These are phyloP conservation scores for Hansfordia pulvinata DNA, from an alignment of 2,329 filamentous ascomycete genomes.

Conservation along the genomic window DNA sequence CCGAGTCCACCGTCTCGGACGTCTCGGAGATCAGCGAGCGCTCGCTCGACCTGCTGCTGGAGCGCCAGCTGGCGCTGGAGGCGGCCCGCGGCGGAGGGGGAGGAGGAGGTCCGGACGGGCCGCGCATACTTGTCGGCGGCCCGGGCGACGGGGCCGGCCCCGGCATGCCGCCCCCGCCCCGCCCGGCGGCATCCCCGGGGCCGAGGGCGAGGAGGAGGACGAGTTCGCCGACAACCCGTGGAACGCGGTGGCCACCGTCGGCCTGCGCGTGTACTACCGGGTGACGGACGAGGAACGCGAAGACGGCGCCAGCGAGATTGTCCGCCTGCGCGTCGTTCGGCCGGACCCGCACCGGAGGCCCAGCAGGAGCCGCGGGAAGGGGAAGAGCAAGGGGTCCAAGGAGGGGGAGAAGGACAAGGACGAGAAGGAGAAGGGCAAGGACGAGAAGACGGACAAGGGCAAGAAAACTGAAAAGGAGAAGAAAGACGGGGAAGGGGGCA, in stretches of 20 bases:
- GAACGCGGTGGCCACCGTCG: constrained; percentile 50
- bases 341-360: constrained; percentile 20
- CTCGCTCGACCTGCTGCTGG: constrained; percentile 21
- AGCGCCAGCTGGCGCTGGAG: constrained; percentile 5
- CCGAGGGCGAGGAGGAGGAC: constrained; percentile 33
- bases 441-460: constrained; percentile 15
- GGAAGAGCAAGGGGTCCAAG: constrained; percentile 10
- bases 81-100: constrained; percentile 2
- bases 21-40: constrained; percentile 25
- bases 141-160: constrained; percentile 10
- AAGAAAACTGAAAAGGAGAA: too few relatives aligned
- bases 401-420: constrained; percentile 10
- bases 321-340: constrained; percentile 24
- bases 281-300: constrained; percentile 18
- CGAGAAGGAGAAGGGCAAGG: constrained; percentile 9
- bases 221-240: constrained; percentile 43
- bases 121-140: too few relatives aligned
- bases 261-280: constrained; percentile 46
- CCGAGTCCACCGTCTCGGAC: constrained; percentile 15
- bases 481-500: too few relatives aligned
- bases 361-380: constrained; percentile 12
- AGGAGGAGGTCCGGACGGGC: constrained; percentile 6
- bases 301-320: constrained; percentile 17
- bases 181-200: constrained; percentile 11
- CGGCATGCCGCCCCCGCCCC: constrained; percentile 11